A percentile compares a stretch with the other conserved stretches of the same genome.
Evolutionary conservation across 805 yeast genomes (phyloP).

Genomic region (Teunomyces pallodes): DNA sequence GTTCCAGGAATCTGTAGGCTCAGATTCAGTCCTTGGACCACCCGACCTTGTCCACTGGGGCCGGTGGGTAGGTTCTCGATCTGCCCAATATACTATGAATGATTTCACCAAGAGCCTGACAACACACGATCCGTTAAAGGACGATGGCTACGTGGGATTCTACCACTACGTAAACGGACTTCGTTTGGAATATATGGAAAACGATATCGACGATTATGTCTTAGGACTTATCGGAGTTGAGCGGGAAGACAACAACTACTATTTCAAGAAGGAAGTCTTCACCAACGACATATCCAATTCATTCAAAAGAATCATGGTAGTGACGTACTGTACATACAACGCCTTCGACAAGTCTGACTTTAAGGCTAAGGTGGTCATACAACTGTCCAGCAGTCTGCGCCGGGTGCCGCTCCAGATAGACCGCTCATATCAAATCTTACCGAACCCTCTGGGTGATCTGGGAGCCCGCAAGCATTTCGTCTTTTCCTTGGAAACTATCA

Average conservation of each 20-base stretch:
- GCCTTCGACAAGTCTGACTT: conserved; percentile 72
- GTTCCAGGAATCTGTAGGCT: conserved; percentile 16
- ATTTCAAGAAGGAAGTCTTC: conserved; percentile 13
- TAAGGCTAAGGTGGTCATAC: conserved; percentile 55
- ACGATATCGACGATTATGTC: conserved; percentile 29
- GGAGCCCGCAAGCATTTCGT: background rate
- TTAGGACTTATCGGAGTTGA: conserved; percentile 26
- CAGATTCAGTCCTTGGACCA: conserved; percentile 26
- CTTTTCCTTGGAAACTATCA: conserved; percentile 11
- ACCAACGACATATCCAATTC: conserved; percentile 1
- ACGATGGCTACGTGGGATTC: conserved; percentile 40
- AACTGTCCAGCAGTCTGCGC: conserved; percentile 8
- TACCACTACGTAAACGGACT: conserved; percentile 41
- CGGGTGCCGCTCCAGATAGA: conserved; percentile 31
- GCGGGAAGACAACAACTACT: conserved; percentile 13
- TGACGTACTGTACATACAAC: conserved; percentile 70
- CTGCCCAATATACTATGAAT: conserved; percentile 24
- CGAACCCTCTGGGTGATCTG: conserved; percentile 6
- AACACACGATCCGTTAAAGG: conserved; percentile 17
- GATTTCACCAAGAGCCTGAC: conserved; percentile 19
- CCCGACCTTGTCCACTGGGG: conserved; percentile 42
- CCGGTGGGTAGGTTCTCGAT: conserved; percentile 29
- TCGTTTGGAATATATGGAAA: conserved; percentile 15
- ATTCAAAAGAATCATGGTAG: conserved; percentile 29
- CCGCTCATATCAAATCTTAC: conserved; percentile 28